phyloP scores from a whole-genome alignment of 2,329 filamentous ascomycete genomes.

The Fusarium liriodendri region DNA sequence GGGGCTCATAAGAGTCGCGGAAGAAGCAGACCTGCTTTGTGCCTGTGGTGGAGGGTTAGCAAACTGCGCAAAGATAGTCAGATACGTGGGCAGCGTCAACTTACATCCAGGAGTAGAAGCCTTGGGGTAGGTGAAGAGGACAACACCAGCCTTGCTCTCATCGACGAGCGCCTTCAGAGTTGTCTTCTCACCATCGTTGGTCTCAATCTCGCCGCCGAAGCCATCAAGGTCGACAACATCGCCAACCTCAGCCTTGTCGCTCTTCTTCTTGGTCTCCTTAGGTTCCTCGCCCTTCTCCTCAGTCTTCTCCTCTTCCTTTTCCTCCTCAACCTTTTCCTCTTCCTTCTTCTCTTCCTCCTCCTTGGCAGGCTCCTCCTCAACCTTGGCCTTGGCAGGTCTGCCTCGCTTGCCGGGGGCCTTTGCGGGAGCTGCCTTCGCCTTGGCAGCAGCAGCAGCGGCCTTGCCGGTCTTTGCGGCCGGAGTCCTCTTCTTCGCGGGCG shows the following conservation, averaged over 20 bases:
- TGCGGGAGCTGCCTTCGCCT: slow-evolving; percentile 30
- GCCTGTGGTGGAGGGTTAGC: slow-evolving; percentile 64
- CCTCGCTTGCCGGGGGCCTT: slow-evolving; percentile 45
- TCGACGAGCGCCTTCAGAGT: slow-evolving; percentile 84
- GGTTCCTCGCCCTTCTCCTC: slow-evolving; percentile 39
- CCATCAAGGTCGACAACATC: slow-evolving; percentile 66
- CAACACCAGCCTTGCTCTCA: slow-evolving; percentile 85
- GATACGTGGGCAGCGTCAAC: slow-evolving; percentile 46
- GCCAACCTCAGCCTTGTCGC: slow-evolving; percentile 62
- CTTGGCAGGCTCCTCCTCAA: slow-evolving; percentile 37
- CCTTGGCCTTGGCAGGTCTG: slow-evolving; percentile 50
- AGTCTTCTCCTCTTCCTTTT: slow-evolving; percentile 25
- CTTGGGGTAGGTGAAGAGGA: slow-evolving; percentile 95
- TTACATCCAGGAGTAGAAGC: slow-evolving; percentile 95
- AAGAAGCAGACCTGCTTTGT: slow-evolving; percentile 95
- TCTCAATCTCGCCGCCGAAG: slow-evolving; percentile 81
- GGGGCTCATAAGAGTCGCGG: slow-evolving; percentile 82
- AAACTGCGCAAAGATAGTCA: not conserved
- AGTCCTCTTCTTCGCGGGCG: slow-evolving; percentile 52
- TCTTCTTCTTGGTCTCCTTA: slow-evolving; percentile 47
- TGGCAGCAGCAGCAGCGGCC: slow-evolving; percentile 36
- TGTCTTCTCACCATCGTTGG: slow-evolving; percentile 83
- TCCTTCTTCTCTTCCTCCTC: slow-evolving; percentile 47
- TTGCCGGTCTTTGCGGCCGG: slow-evolving; percentile 23
- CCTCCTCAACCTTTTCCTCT: slow-evolving; percentile 17